Evolutionary conservation across 371 early-diverging fungal genomes (phyloP).

Genomic region (Chytridium lagenaria): DNA sequence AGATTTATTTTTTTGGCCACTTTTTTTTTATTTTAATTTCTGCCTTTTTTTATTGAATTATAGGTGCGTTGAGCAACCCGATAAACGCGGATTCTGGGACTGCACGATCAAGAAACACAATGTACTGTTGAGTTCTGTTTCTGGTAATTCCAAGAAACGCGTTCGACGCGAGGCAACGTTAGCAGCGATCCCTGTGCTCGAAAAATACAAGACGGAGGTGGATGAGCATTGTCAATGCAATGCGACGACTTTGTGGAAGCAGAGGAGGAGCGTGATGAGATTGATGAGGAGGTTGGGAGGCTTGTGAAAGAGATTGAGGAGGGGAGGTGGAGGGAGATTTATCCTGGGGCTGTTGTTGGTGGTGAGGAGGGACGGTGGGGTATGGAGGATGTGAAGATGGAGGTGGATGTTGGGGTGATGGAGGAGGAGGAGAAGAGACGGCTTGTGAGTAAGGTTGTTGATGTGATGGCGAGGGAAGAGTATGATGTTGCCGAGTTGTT

Average conservation of each 20-base stretch:
- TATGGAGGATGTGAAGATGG: background rate
- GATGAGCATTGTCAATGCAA: background rate
- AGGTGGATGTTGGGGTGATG: background rate
- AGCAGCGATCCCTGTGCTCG: background rate
- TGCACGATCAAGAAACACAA: background rate
- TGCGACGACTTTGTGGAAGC: background rate
- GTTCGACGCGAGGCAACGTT: background rate
- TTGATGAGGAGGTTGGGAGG: slow-evolving; percentile 5
- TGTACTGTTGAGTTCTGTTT: background rate
- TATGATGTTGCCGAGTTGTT: background rate
- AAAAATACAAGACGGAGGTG: background rate
- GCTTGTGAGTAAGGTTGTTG: too few species aligned
- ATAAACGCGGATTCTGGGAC: too few species aligned
- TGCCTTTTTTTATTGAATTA: too few species aligned
- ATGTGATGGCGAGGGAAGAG: too few species aligned
- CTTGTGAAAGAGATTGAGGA: slow-evolving; percentile 5
- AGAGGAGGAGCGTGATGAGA: background rate
- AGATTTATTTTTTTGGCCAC: too few species aligned
- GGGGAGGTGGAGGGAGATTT: too few species aligned
- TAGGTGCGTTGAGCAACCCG: too few species aligned
- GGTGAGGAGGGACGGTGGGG: background rate
- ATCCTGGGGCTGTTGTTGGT: too few species aligned
- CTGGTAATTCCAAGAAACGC: background rate
- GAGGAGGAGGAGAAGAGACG: too few species aligned
- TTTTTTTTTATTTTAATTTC: too few species aligned